Evolutionary conservation across 106 monocot species (phyloP).

Genomic region (Dioscorea zingiberensis): DNA sequence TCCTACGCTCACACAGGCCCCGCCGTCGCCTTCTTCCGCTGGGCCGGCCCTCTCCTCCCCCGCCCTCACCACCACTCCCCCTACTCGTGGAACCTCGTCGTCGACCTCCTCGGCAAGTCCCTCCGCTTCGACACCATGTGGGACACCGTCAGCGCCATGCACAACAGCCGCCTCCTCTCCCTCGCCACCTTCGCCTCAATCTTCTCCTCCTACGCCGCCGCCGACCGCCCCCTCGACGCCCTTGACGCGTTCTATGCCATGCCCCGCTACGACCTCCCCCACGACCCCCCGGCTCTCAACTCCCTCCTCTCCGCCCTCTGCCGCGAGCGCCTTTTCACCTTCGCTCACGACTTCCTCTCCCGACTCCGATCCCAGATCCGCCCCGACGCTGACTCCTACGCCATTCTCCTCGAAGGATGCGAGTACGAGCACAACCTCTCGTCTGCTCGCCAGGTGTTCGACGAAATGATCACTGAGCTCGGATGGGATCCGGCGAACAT

Average conservation of each 20-base stretch:
- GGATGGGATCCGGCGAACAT: slow-evolving; percentile 55
- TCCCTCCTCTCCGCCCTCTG: slow-evolving; percentile 68
- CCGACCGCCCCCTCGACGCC: slow-evolving; percentile 30
- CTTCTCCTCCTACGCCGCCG: slow-evolving; percentile 52
- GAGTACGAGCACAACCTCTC: slow-evolving; percentile 45
- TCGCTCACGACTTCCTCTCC: slow-evolving; percentile 21
- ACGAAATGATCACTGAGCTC: slow-evolving; percentile 44
- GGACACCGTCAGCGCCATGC: slow-evolving; percentile 57
- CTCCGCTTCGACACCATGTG: slow-evolving; percentile 65
- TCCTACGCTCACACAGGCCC: slow-evolving; percentile 61
- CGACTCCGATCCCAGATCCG: slow-evolving; percentile 1
- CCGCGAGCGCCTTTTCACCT: slow-evolving; percentile 28
- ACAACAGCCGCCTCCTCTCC: slow-evolving; percentile 34
- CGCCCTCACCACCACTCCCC: slow-evolving; percentile 36
- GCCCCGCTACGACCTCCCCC: slow-evolving; percentile 31
- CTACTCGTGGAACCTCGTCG: slow-evolving; percentile 81
- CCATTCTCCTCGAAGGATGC: slow-evolving; percentile 77
- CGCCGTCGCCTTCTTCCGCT: slow-evolving; percentile 63
- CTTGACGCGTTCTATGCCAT: slow-evolving; percentile 43
- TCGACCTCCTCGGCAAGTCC: slow-evolving; percentile 91
- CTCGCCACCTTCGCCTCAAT: slow-evolving; percentile 83
- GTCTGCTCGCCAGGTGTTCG: slow-evolving; percentile 32
- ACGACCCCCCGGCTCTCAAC: slow-evolving; percentile 54
- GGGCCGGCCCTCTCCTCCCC: slow-evolving; percentile 27
- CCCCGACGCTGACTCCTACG: slow-evolving; percentile 68